Evolutionary conservation across 352 stramenopile genomes (phyloP).

Genomic region (Saprolegnia parasitica): DNA sequence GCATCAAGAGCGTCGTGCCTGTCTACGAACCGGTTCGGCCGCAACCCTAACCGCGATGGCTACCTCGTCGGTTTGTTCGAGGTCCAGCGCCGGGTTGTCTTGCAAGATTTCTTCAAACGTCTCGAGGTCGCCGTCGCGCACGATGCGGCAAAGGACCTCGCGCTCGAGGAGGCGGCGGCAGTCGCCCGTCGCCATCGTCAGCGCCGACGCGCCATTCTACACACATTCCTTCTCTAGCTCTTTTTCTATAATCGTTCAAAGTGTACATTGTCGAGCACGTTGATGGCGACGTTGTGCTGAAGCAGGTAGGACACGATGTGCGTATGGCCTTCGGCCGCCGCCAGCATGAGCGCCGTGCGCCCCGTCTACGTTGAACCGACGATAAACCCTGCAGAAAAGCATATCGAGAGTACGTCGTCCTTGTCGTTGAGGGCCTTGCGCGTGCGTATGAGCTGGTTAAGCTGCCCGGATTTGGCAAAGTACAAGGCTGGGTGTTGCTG

Average conservation of each 20-base stretch:
- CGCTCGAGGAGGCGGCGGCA: constrained; percentile 17
- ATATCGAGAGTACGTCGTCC: constrained; percentile 8
- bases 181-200: constrained; percentile 16
- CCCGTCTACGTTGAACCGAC: neutral
- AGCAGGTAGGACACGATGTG: constrained; percentile 16
- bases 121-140: constrained; percentile 6
- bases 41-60: neutral
- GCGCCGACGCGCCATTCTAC: constrained; percentile 22
- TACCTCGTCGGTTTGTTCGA: constrained; percentile 26
- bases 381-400: neutral
- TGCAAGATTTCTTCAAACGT: constrained; percentile 10
- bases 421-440: neutral
- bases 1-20: constrained; percentile 25
- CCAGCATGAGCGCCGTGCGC: constrained; percentile 22
- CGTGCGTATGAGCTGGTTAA: neutral
- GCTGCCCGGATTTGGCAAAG: constrained; percentile 15
- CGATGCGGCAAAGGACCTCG: constrained; percentile 16
- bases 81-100: constrained; percentile 15
- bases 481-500: constrained; percentile 19
- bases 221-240: neutral
- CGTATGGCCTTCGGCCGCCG: constrained; percentile 11
- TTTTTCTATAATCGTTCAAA: too few species aligned
- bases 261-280: constrained; percentile 15
- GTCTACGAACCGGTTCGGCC: neutral
- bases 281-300: neutral